Conservation (phyloP, 1,284 basidiomycete genomes). For the Pholiota adiposa region DNA sequence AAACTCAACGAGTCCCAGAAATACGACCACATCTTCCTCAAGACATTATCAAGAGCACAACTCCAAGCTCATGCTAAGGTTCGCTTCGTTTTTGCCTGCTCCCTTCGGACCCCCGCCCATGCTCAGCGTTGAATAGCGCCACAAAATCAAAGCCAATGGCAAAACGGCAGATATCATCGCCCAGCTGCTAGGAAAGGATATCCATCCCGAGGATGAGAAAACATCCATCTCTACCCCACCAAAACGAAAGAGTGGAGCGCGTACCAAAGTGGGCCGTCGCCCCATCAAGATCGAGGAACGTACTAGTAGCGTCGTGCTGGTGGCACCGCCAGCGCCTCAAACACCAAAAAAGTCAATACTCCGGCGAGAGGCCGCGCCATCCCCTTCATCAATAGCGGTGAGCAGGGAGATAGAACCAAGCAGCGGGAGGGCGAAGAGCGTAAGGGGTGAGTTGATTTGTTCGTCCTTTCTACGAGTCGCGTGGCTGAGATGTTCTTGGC, state of each 20-base stretch:
- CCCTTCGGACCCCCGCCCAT: background rate
- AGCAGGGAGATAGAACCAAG: background rate
- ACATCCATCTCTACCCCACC: background rate
- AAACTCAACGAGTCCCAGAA: too few species aligned
- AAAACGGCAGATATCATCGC: constrained; percentile 33
- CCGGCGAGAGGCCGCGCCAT: background rate
- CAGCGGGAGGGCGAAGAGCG: background rate
- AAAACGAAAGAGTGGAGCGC: too few species aligned
- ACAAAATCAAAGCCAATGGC: constrained; percentile 33
- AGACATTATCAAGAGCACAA: background rate
- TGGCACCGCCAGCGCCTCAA: background rate
- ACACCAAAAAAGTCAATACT: background rate
- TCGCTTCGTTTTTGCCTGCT: background rate
- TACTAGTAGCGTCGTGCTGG: too few species aligned
- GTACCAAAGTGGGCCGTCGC: background rate
- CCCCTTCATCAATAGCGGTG: background rate
- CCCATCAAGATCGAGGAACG: background rate
- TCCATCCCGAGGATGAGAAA: background rate
- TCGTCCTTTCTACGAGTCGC: background rate
- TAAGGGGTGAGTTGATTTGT: background rate
- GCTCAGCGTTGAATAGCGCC: constrained; percentile 15
- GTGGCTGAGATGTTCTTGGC: background rate
- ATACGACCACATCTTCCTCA: too few species aligned
- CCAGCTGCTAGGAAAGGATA: constrained; percentile 24
- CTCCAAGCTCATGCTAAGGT: constrained; percentile 23